Percentiles rank a stretch among this genome's conserved stretches.
phyloP scores from a whole-genome alignment of 805 yeast species.

The Ogataea degrootiae region DNA sequence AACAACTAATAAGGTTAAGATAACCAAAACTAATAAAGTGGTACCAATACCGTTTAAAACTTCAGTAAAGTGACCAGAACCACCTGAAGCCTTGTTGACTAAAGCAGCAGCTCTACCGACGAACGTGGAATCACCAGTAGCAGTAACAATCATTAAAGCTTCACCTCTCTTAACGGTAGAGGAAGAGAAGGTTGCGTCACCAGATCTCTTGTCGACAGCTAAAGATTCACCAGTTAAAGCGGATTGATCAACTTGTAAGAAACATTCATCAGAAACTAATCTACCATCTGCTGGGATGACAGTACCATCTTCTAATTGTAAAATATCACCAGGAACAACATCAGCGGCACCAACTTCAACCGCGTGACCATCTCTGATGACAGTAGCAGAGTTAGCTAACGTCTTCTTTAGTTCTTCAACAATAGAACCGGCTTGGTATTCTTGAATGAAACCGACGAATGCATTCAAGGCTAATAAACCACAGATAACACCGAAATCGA shows the following conservation, averaged over 20 bases:
- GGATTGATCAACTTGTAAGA: constrained; percentile 92
- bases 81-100: constrained; percentile 90
- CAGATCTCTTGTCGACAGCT: constrained; percentile 88
- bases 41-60: constrained; percentile 98
- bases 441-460: constrained; percentile 87
- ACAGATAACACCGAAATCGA: constrained; percentile 90
- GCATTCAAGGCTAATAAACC: constrained; percentile 79
- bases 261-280: constrained; percentile 77
- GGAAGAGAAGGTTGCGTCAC: constrained; percentile 86
- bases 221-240: constrained; percentile 97
- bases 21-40: constrained; percentile 80
- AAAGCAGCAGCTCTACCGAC: constrained; percentile 97
- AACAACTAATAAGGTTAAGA: constrained; percentile 79
- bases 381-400: constrained; percentile 78
- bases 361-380: constrained; percentile 72
- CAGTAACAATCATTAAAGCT: constrained; percentile 88
- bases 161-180: constrained; percentile 96
- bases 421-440: constrained; percentile 92
- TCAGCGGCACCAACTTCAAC: constrained; percentile 82
- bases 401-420: constrained; percentile 91
- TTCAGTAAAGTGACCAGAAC: constrained; percentile 95
- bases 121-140: constrained; percentile 94
- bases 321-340: constrained; percentile 92
- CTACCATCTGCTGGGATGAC: constrained; percentile 94
- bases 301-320: constrained; percentile 89